Evolutionary conservation across 352 stramenopile species (phyloP).

Genomic region (Globisporangium camurandrum): DNA sequence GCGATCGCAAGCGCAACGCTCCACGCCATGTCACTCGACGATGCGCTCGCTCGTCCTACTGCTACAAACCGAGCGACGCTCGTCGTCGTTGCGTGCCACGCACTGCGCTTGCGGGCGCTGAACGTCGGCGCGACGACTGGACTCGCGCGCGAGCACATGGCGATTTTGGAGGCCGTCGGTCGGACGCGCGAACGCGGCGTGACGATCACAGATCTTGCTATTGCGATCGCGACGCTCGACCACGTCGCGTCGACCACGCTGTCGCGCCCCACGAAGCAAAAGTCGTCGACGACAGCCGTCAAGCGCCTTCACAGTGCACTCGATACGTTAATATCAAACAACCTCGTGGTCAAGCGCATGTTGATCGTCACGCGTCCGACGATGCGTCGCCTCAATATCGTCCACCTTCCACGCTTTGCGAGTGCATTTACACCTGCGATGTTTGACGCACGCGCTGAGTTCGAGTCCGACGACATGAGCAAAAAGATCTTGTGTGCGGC

Average conservation of each 20-base stretch:
- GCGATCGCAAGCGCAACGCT: neutral
- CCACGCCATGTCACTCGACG: slow-evolving; percentile 3
- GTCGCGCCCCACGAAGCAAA: too few species aligned
- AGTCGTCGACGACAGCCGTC: too few species aligned
- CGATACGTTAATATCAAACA: slow-evolving; percentile 73
- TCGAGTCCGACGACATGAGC: slow-evolving; percentile 76
- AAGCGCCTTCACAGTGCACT: slow-evolving; percentile 73
- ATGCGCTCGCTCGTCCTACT: slow-evolving; percentile 3
- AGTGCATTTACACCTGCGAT: slow-evolving; percentile 48
- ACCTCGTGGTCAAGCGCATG: slow-evolving; percentile 74
- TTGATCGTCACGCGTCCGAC: slow-evolving; percentile 57
- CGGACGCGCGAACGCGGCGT: slow-evolving; percentile 37
- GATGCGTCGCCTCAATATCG: slow-evolving; percentile 70
- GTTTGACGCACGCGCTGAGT: slow-evolving; percentile 62
- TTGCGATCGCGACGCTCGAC: slow-evolving; percentile 29
- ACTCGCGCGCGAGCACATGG: slow-evolving; percentile 49
- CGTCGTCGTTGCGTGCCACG: neutral
- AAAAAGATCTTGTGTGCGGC: slow-evolving; percentile 54
- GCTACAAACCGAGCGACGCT: too few species aligned
- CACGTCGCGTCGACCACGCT: slow-evolving; percentile 18
- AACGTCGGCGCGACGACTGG: slow-evolving; percentile 58
- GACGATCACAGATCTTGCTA: slow-evolving; percentile 53
- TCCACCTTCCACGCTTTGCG: slow-evolving; percentile 71
- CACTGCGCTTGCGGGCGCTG: slow-evolving; percentile 32
- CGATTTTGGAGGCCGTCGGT: slow-evolving; percentile 60